Percentiles rank a stretch among this genome's conserved stretches.
phyloP scores from a whole-genome alignment of 768 basidiomycete species.

The Leccinum longicurvipes region DNA sequence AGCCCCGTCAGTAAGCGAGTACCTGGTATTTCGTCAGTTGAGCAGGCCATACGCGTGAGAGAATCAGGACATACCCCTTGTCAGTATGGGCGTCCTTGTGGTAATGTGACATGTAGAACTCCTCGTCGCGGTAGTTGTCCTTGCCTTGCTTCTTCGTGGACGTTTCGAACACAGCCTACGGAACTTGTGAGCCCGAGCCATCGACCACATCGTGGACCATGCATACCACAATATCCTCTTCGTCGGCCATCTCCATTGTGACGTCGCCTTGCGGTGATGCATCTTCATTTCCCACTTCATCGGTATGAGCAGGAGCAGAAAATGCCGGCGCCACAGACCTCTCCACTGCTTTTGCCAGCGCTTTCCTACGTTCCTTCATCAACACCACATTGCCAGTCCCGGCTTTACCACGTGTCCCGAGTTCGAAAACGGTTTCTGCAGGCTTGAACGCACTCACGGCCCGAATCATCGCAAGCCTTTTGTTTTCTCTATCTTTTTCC shows the following conservation, averaged over 20 bases:
- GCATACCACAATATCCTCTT: slow-evolving; percentile 68
- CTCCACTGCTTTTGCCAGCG: slow-evolving; percentile 61
- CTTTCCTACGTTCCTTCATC: slow-evolving; percentile 87
- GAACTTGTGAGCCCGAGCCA: slow-evolving; percentile 3
- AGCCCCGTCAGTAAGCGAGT: slow-evolving; percentile 85
- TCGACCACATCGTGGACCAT: slow-evolving; percentile 1
- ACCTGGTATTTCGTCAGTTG: slow-evolving; percentile 43
- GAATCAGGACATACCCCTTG: slow-evolving; percentile 63
- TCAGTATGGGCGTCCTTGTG: slow-evolving; percentile 86
- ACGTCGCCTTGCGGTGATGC: slow-evolving; percentile 25
- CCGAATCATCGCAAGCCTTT: slow-evolving; percentile 62
- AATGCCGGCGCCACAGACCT: slow-evolving; percentile 38
- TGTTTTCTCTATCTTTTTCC: slow-evolving; percentile 38
- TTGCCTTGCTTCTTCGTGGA: slow-evolving; percentile 42
- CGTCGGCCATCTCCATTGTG: slow-evolving; percentile 69
- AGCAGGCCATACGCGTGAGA: background rate
- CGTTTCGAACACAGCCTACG: slow-evolving; percentile 65
- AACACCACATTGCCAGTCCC: slow-evolving; percentile 59
- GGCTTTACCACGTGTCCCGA: slow-evolving; percentile 67
- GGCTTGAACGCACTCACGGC: slow-evolving; percentile 83
- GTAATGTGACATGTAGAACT: slow-evolving; percentile 91
- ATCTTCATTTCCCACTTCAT: slow-evolving; percentile 34
- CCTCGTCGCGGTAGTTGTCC: slow-evolving; percentile 66
- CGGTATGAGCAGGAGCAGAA: slow-evolving; percentile 30
- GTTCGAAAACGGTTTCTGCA: slow-evolving; percentile 86